Evolutionary conservation across 2,329 filamentous ascomycete genomes (phyloP).

Genomic region (Emmonsia crescens): DNA sequence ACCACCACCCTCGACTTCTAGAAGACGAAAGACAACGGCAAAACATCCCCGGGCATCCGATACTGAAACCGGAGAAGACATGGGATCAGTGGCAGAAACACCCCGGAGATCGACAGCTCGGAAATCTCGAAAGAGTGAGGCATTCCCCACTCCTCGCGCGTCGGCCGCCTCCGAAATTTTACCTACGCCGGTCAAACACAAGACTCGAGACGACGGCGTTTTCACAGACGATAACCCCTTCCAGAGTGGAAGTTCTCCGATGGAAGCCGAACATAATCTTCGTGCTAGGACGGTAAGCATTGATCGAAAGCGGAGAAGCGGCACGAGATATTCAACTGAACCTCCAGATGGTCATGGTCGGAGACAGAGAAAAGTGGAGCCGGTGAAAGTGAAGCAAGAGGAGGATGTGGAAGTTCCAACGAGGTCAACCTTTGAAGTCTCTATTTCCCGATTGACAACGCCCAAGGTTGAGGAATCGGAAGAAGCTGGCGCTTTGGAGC

Average conservation of each 20-base stretch:
- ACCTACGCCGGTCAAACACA: slow-evolving; percentile 33
- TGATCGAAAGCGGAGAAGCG: slow-evolving; percentile 43
- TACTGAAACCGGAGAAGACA: slow-evolving; percentile 39
- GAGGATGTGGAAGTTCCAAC: slow-evolving; percentile 44
- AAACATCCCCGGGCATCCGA: slow-evolving; percentile 46
- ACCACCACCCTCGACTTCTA: slow-evolving; percentile 29
- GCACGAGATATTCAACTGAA: slow-evolving; percentile 31
- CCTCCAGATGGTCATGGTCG: slow-evolving; percentile 13
- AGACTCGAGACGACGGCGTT: slow-evolving; percentile 43
- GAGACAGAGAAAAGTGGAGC: slow-evolving; percentile 19
- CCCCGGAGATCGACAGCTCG: slow-evolving; percentile 38
- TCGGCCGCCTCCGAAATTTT: slow-evolving; percentile 20
- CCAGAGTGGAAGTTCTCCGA: slow-evolving; percentile 69
- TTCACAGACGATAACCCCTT: slow-evolving; percentile 92
- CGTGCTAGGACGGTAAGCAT: slow-evolving; percentile 24
- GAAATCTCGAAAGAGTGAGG: slow-evolving; percentile 41
- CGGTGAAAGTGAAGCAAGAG: slow-evolving; percentile 35
- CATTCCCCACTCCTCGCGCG: slow-evolving; percentile 21
- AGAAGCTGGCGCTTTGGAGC: slow-evolving; percentile 51
- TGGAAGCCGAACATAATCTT: slow-evolving; percentile 36
- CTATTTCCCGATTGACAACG: slow-evolving; percentile 34
- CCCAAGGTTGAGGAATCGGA: slow-evolving; percentile 31
- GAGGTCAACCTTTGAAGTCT: slow-evolving; percentile 49
- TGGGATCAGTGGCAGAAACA: slow-evolving; percentile 24
- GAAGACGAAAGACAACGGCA: slow-evolving; percentile 42